Conservation (phyloP, 495 filamentous ascomycete genomes). For the Glonium stellatum region DNA sequence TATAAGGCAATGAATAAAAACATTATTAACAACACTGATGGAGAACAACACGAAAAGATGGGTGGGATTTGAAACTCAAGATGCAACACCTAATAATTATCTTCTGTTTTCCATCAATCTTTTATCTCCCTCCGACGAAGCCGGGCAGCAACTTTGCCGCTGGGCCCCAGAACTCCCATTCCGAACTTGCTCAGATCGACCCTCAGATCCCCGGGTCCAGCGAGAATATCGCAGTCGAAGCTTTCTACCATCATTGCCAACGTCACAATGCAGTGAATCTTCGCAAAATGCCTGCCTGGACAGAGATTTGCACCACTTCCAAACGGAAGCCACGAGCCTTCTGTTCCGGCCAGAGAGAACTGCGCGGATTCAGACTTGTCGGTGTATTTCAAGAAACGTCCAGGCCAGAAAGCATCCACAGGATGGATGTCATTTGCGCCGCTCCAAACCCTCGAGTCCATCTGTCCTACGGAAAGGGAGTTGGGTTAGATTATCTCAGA, state of each 20-base stretch:
- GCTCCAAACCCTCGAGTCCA: conserved; percentile 30
- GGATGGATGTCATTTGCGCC: conserved; percentile 28
- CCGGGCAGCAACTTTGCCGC: not conserved
- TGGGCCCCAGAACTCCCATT: not conserved
- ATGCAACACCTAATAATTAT: too few species aligned
- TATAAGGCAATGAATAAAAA: too few species aligned
- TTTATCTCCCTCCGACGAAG: not conserved
- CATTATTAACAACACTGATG: too few species aligned
- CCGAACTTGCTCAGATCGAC: not conserved
- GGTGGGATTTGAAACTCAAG: too few species aligned
- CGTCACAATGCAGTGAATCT: conserved; percentile 31
- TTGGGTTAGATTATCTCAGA: too few species aligned
- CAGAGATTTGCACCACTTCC: conserved; percentile 32
- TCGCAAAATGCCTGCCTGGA: conserved; percentile 35
- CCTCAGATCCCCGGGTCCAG: conserved; percentile 9
- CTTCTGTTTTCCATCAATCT: too few species aligned
- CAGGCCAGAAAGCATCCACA: conserved; percentile 30
- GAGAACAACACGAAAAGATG: too few species aligned
- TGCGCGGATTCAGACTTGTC: not conserved
- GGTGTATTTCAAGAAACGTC: conserved; percentile 27
- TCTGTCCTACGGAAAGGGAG: too few species aligned
- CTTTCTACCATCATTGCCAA: conserved; percentile 27
- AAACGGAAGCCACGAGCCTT: conserved; percentile 37
- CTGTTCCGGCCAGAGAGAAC: conserved; percentile 29
- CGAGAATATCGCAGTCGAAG: conserved; percentile 32